Evolutionary conservation across 2,329 filamentous ascomycete genomes (phyloP), one percentile per base, ranked within the genome.

Genomic region (Hansfordia pulvinata): DNA sequence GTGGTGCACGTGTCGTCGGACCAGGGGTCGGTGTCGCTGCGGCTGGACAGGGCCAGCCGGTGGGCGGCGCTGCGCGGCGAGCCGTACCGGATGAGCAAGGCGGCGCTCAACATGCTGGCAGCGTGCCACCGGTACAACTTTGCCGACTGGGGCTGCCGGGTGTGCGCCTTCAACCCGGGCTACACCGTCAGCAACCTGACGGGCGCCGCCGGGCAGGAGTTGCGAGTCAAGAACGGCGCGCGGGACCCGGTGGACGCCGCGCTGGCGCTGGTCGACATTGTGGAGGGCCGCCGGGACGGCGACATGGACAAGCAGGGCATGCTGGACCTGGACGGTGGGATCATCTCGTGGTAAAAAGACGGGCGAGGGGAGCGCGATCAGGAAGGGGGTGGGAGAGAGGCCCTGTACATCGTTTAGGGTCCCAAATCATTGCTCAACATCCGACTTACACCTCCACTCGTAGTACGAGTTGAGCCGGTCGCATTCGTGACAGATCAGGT

Each of bases 81-180:
- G 7, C 17, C 13, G 4, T 31, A 31, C 12, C 19, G 29, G 5
- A 20, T n/a, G 10, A 28, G 25, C 29, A 31, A 31, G 25, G 19
- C 29, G n/a, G 29, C 29, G 5, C 14, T 25, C 23, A 27, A 31
- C 25, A 31, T 31, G 29, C 15, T 28, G 4, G 36, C 48, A 1
- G 44, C 38, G 11, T 45, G 46, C 25, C 39, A 49, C 31, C 28
- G 37, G 21, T 31, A 39, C 19, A 33, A 42, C 14, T 47, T 35
- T 23, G 35, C 30, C 12, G 38, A 43, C 5, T 46, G 43, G 43
- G 38, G 38, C 0, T 48, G 45, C 18, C 48, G 38, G 29, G 47
- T 50, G 10, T 45, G 45, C 19, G 35, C 46, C 3, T 52, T 46
- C 13, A 46, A 47, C 16, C 50, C 50, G 4, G 52, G 49, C 2